Base-by-base conservation (phyloP, 208 protist genomes). In the Leishmania braziliensis region DNA sequence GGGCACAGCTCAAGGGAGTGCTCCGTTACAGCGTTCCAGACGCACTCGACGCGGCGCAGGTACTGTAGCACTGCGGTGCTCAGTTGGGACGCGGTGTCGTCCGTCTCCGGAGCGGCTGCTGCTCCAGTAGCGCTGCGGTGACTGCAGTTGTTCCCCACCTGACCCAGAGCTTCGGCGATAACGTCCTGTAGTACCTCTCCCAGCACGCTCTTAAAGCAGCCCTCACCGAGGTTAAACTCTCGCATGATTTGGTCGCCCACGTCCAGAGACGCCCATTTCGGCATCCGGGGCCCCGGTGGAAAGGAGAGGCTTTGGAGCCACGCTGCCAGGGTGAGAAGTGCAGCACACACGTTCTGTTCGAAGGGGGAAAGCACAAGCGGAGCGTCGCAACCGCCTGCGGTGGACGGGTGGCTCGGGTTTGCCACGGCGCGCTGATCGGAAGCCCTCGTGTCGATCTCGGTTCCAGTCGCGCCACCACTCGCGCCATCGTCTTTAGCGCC, bases 241-340 rank as follows among this genome's bases (percentile, higher is more conserved):
- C 69, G 77, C 75, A 75, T 81, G 33, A 69, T 14, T 77, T 87
- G 84, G 36, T 76, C 46, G 51, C 84, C 84, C n/a, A 87, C 75
- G 12, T 84, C 69, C 26, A 87, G 65, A 26, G 76, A 76, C 12
- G 36, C 65, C 80, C 80, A 87, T 23, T 71, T 76, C 16, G 48
- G 36, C 75, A 87, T 79, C 48, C 75, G 75, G n/a, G 79, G 53
- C 20, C 75, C 33, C 29, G 54, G 26, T 1, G 75, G 68, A 51
- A 87, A 81, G 39, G 26, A 23, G 53, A 87, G 53, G 8, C 63
- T 29, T 58, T 33, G 26, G 10, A 82, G 72, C 80, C 75, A 79
- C 10, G 29, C 50, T 9, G 48, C 80, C 51, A 83, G 29, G 3
- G 79, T 76, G 26, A 86, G 75, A 58, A 78, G 79, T 46, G 78